Evolutionary conservation across 305 asterid genomes (phyloP).

Genomic region (Solanum hybrid): DNA sequence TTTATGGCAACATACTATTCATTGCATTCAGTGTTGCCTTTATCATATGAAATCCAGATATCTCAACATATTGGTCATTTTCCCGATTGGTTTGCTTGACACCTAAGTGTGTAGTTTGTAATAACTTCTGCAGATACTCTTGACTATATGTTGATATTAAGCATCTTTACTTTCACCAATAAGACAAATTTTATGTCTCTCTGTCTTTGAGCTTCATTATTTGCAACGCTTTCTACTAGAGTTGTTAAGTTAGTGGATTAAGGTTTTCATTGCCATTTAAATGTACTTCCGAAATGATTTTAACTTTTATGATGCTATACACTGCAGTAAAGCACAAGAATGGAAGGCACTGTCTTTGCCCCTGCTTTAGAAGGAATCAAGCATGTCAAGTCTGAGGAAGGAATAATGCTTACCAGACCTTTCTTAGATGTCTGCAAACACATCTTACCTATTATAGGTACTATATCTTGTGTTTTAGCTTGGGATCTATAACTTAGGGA

Average conservation of each 20-base stretch:
- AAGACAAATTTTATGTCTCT: neutral
- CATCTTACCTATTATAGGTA: conserved; percentile 85
- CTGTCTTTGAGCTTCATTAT: neutral
- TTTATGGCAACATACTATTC: neutral
- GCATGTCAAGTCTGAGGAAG: conserved; percentile 73
- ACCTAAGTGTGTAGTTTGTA: neutral
- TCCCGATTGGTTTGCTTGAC: neutral
- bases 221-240: neutral
- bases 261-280: neutral
- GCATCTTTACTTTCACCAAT: neutral
- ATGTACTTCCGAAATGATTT: neutral
- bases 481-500: neutral
- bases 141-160: neutral
- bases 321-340: conserved; percentile 18
- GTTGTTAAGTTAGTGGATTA: neutral
- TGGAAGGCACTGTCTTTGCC: conserved; percentile 84
- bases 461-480: neutral
- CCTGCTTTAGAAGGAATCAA: conserved; percentile 92
- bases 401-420: conserved; percentile 74
- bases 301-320: neutral
- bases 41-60: neutral
- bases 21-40: neutral
- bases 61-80: neutral
- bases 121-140: neutral
- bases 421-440: conserved; percentile 90